phyloP scores from a whole-genome alignment of 495 filamentous ascomycete species.

The Cenococcum geophilum region DNA sequence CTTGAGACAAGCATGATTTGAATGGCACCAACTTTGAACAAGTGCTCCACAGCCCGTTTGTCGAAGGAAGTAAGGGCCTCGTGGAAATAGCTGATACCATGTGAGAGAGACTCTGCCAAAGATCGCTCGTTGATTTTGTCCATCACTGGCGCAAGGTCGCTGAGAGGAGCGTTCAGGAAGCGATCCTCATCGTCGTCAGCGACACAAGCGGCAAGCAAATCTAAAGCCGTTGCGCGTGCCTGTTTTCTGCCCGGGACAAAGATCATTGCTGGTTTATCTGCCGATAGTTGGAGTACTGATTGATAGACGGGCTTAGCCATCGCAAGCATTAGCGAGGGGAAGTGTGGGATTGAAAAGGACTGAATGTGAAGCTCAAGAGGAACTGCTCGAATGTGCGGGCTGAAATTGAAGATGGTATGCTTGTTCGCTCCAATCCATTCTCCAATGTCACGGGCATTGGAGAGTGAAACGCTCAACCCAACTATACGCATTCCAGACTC shows the following conservation, averaged over 20 bases:
- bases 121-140: conserved; percentile 76
- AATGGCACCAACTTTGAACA: conserved; percentile 86
- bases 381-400: conserved; percentile 77
- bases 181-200: conserved; percentile 90
- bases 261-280: conserved; percentile 80
- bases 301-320: conserved; percentile 94
- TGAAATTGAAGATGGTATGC: conserved; percentile 98
- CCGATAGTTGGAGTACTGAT: conserved; percentile 74
- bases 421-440: conserved; percentile 99
- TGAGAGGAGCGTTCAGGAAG: conserved; percentile 74
- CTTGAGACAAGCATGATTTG: conserved; percentile 90
- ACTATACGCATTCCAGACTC: conserved; percentile 81
- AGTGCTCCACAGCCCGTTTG: conserved; percentile 85
- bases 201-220: conserved; percentile 75
- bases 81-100: conserved; percentile 96
- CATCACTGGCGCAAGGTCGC: conserved; percentile 76
- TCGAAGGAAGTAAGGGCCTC: conserved; percentile 84
- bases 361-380: conserved; percentile 93
- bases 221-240: conserved; percentile 78
- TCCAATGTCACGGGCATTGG: conserved; percentile 88
- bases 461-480: conserved; percentile 84
- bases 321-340: conserved; percentile 94
- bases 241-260: conserved; percentile 95
- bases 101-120: conserved; percentile 83
- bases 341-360: conserved; percentile 92